phyloP scores from a whole-genome alignment of 768 basidiomycete species.

The Suillus placidus region DNA sequence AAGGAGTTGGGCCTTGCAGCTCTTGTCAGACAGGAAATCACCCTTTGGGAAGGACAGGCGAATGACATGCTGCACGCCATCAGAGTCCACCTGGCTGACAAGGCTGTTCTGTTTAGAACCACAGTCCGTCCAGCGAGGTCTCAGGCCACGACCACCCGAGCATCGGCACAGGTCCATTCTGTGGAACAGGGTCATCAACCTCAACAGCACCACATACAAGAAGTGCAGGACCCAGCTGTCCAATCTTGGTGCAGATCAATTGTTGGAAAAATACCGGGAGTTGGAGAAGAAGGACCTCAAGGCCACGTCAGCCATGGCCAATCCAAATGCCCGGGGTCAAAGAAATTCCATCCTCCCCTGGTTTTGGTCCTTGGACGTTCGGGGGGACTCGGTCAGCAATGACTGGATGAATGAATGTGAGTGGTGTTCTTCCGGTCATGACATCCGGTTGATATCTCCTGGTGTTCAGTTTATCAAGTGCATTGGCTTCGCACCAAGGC shows the following conservation, averaged over 20 bases:
- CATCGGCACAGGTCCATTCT: constrained; percentile 3
- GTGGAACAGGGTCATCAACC: background rate
- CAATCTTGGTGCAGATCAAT: background rate
- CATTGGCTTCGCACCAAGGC: no score
- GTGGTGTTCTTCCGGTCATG: background rate
- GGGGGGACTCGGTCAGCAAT: background rate
- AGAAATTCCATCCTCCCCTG: constrained; percentile 3
- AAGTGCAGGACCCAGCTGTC: background rate
- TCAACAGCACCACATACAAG: background rate
- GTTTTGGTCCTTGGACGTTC: constrained; percentile 13
- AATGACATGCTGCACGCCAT: constrained; percentile 15
- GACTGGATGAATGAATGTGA: constrained; percentile 16
- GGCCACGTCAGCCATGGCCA: background rate
- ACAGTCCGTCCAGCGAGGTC: background rate
- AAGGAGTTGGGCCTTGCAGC: background rate
- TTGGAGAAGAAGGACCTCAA: background rate
- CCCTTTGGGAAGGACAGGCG: background rate
- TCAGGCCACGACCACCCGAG: background rate
- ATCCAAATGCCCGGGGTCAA: constrained; percentile 8
- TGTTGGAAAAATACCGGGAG: background rate
- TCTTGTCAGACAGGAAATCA: background rate
- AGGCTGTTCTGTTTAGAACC: constrained; percentile 9
- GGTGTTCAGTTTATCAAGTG: no score
- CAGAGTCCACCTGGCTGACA: constrained; percentile 10
- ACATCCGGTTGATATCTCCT: no score